Percentiles rank a stretch among this genome's conserved stretches.
phyloP scores from a whole-genome alignment of 208 protist species.

The Lotmaria passim region DNA sequence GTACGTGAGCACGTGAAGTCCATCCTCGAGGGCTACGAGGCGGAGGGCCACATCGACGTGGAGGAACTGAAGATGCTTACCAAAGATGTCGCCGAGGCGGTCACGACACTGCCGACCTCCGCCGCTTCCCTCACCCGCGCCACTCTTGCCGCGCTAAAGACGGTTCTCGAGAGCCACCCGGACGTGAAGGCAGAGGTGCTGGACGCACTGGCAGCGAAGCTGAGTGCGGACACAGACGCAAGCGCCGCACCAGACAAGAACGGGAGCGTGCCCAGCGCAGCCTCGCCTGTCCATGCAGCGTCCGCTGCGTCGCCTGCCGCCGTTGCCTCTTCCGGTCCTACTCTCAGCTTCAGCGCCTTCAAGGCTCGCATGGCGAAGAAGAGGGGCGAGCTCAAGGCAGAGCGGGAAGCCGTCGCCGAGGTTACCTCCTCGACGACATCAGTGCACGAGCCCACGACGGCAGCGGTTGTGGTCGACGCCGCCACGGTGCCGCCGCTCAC shows the following conservation, averaged over 20 bases:
- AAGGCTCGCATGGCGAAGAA: slow-evolving; percentile 63
- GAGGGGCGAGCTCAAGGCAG: slow-evolving; percentile 56
- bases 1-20: slow-evolving; percentile 71
- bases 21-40: slow-evolving; percentile 52
- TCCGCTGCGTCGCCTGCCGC: not conserved
- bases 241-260: not conserved
- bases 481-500: slow-evolving; percentile 4
- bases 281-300: not conserved
- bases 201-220: slow-evolving; percentile 12
- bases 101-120: slow-evolving; percentile 36
- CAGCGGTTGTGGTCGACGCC: slow-evolving; percentile 4
- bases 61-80: slow-evolving; percentile 68
- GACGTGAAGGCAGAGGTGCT: slow-evolving; percentile 14
- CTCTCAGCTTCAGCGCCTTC: slow-evolving; percentile 59
- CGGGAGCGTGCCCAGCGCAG: not conserved
- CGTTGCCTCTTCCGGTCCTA: not conserved
- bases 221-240: slow-evolving; percentile 1
- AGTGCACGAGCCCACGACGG: slow-evolving; percentile 18
- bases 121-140: slow-evolving; percentile 28
- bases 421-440: slow-evolving; percentile 25
- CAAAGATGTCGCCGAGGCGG: slow-evolving; percentile 46
- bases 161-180: slow-evolving; percentile 22
- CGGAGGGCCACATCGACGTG: slow-evolving; percentile 55
- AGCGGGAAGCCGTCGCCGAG: slow-evolving; percentile 27
- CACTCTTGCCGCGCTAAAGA: slow-evolving; percentile 32